Percentiles rank a stretch among this genome's conserved stretches.
phyloP scores from a whole-genome alignment of 140 eudicot species.

The Senecio squalidus region DNA sequence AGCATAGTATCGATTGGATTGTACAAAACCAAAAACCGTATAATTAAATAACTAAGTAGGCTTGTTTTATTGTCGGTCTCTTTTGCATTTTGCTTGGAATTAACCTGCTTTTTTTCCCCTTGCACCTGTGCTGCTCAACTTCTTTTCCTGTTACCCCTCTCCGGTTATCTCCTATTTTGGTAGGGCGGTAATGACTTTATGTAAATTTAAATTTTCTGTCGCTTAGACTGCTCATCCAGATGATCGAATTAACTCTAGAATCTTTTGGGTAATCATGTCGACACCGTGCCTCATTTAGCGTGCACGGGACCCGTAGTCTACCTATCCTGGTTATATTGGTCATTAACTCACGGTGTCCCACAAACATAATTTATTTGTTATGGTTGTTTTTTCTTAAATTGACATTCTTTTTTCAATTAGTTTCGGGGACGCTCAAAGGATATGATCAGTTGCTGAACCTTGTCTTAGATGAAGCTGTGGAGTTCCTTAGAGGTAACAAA shows the following conservation, averaged over 20 bases:
- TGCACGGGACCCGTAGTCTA: neutral
- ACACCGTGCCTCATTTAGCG: neutral
- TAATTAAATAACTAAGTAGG: neutral
- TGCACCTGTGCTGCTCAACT: too few relatives aligned
- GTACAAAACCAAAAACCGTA: neutral
- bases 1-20: neutral
- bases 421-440: constrained; percentile 92
- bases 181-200: too few relatives aligned
- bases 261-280: neutral
- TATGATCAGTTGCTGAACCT: constrained; percentile 95
- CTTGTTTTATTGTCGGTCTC: too few relatives aligned
- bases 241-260: neutral
- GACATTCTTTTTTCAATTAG: constrained; percentile 28
- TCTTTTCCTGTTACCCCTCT: too few relatives aligned
- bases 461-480: constrained; percentile 96
- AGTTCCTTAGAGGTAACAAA: constrained; percentile 73
- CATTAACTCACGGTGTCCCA: neutral
- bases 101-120: too few relatives aligned
- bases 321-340: neutral
- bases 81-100: too few relatives aligned
- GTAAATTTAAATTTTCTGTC: too few relatives aligned
- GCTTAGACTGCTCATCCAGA: too few relatives aligned
- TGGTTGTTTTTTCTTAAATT: neutral
- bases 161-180: too few relatives aligned
- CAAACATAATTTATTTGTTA: neutral